These are phyloP conservation scores for Ceratorhiza oryzae-sativae DNA, from an alignment of 1,284 basidiomycete genomes.

Conservation along the genomic window DNA sequence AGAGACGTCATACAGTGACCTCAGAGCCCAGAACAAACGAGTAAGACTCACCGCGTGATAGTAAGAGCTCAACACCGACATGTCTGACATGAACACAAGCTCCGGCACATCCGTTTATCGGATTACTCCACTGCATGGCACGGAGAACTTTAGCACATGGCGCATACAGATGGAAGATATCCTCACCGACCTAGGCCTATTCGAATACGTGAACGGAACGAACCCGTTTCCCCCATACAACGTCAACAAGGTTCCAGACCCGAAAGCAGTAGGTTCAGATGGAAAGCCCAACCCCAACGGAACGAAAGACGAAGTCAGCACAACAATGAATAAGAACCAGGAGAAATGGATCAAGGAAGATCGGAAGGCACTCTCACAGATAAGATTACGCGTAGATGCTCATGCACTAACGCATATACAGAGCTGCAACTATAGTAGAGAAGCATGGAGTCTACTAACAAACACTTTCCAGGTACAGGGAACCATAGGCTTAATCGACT, in stretches of 20 bases:
- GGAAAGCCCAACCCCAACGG: background rate
- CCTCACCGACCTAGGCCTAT: background rate
- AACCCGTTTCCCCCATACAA: background rate
- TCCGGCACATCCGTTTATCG: background rate
- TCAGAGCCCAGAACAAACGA: no score
- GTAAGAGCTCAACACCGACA: background rate
- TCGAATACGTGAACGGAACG: background rate
- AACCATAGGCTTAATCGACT: constrained; percentile 4
- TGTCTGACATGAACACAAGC: background rate
- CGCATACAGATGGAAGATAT: background rate
- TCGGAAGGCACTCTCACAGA: constrained; percentile 1
- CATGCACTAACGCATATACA: constrained; percentile 18
- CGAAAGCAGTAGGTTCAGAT: background rate
- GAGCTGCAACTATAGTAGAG: background rate
- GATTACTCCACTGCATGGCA: background rate
- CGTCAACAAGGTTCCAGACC: background rate
- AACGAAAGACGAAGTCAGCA: background rate
- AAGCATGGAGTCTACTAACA: background rate
- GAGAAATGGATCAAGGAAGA: constrained; percentile 7
- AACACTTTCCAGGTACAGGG: background rate
- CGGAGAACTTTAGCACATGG: background rate
- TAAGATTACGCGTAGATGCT: background rate
- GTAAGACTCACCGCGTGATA: no score
- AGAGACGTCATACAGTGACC: no score
- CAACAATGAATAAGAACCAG: background rate